A percentile compares a stretch with the other conserved stretches of the same genome.
phyloP scores from a whole-genome alignment of 2,329 filamentous ascomycete genomes.

The Cytospora chrysosperma region DNA sequence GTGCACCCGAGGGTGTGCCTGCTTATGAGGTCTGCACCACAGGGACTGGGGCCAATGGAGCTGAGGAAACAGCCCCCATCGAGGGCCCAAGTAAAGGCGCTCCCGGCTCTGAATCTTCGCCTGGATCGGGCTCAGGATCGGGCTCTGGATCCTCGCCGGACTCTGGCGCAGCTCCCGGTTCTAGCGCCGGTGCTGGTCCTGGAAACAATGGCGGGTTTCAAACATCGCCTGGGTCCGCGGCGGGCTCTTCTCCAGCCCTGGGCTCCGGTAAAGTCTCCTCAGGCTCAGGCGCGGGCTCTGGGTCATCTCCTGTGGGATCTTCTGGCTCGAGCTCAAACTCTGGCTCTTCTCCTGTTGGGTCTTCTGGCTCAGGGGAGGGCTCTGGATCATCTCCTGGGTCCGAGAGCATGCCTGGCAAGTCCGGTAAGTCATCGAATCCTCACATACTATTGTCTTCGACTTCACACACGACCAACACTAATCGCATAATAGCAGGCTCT shows the following conservation, averaged over 20 bases:
- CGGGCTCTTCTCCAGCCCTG: background rate
- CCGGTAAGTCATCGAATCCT: background rate
- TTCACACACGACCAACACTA: background rate
- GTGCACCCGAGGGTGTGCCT: background rate
- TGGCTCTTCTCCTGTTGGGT: background rate
- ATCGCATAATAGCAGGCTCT: background rate
- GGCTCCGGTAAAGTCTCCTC: background rate
- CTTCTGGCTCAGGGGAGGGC: background rate
- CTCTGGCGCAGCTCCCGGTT: background rate
- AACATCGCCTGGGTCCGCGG: background rate
- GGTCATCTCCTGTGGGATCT: background rate
- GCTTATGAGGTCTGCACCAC: slow-evolving; percentile 7
- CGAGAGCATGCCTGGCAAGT: background rate
- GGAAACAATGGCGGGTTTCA: background rate
- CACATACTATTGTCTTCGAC: background rate
- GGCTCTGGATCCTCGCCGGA: background rate
- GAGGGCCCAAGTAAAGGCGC: background rate
- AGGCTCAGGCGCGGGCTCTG: background rate
- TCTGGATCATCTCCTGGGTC: background rate
- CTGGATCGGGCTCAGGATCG: background rate
- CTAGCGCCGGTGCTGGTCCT: background rate
- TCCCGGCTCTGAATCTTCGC: background rate
- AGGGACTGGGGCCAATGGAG: background rate
- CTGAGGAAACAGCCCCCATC: background rate
- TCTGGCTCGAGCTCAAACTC: background rate